Evolutionary conservation across 1,284 basidiomycete genomes (phyloP).

Genomic region (Singerocomus inundabilis): DNA sequence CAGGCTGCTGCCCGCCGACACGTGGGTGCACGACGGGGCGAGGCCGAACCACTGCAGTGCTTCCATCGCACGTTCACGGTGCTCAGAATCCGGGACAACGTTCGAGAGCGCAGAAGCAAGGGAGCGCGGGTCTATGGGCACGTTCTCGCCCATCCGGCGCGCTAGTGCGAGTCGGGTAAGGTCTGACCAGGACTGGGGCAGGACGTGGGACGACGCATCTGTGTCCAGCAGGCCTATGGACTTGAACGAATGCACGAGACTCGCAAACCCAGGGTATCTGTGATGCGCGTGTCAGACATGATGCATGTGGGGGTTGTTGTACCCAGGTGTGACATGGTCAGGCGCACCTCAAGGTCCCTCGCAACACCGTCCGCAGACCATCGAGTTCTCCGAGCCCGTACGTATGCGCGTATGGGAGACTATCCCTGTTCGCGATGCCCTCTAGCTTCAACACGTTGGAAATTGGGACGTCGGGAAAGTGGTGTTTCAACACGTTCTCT

Average conservation of each 20-base stretch:
- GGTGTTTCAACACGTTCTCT: slow-evolving; percentile 51
- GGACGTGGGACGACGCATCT: slow-evolving; percentile 33
- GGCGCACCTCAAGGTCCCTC: slow-evolving; percentile 79
- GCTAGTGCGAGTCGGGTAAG: slow-evolving; percentile 41
- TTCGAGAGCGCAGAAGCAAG: slow-evolving; percentile 40
- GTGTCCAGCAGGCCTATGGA: slow-evolving; percentile 69
- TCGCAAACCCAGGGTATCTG: slow-evolving; percentile 86
- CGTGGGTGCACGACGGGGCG: slow-evolving; percentile 24
- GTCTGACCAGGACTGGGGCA: slow-evolving; percentile 44
- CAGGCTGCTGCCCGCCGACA: slow-evolving; percentile 4
- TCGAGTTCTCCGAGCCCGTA: slow-evolving; percentile 63
- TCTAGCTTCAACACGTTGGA: slow-evolving; percentile 74
- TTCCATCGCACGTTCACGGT: slow-evolving; percentile 40
- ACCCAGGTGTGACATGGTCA: not conserved
- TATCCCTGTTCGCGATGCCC: slow-evolving; percentile 88
- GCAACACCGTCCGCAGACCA: slow-evolving; percentile 66
- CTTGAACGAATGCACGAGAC: slow-evolving; percentile 75
- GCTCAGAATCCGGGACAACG: slow-evolving; percentile 36
- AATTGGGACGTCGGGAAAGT: slow-evolving; percentile 68
- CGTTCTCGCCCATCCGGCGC: slow-evolving; percentile 26
- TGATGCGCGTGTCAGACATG: not conserved
- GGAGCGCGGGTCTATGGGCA: slow-evolving; percentile 36
- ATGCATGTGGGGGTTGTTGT: too few relatives aligned
- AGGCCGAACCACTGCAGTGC: slow-evolving; percentile 64
- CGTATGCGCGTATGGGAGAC: slow-evolving; percentile 70